These are phyloP conservation scores for Cryomyces minteri DNA, from an alignment of 495 filamentous ascomycete genomes.

Conservation along the genomic window DNA sequence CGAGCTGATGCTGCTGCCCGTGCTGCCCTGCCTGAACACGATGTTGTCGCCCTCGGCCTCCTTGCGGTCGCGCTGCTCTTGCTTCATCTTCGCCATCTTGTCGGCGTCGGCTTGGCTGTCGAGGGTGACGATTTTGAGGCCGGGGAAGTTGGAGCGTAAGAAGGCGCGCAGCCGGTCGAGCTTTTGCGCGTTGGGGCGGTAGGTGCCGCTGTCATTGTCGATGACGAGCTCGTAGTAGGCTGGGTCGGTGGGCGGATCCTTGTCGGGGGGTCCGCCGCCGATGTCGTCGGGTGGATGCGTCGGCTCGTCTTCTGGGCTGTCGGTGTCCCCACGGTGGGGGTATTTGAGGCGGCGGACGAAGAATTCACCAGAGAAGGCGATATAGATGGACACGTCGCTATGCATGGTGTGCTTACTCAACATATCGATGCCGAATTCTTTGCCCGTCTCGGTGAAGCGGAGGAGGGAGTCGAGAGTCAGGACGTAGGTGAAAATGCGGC, in stretches of 20 bases:
- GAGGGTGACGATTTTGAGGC: constrained; percentile 48
- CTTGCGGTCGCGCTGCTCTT: constrained; percentile 44
- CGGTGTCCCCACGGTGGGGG: constrained; percentile 6
- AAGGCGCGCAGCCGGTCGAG: constrained; percentile 53
- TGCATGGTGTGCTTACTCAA: constrained; percentile 93
- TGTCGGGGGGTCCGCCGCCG: constrained; percentile 17
- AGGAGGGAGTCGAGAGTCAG: constrained; percentile 71
- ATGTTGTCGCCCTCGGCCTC: constrained; percentile 40
- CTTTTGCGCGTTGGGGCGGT: constrained; percentile 60
- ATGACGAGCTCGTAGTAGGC: constrained; percentile 70
- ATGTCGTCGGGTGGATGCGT: constrained; percentile 24
- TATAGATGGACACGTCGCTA: constrained; percentile 72
- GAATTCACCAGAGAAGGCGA: constrained; percentile 86
- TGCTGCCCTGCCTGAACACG: constrained; percentile 44
- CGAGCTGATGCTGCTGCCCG: constrained; percentile 39
- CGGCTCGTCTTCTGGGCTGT: background rate
- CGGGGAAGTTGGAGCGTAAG: constrained; percentile 50
- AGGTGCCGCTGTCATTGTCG: constrained; percentile 90
- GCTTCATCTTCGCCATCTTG: constrained; percentile 39
- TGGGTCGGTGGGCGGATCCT: constrained; percentile 32
- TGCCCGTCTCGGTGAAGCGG: constrained; percentile 86
- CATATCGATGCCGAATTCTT: constrained; percentile 84
- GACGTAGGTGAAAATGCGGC: constrained; percentile 81
- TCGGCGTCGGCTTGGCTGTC: constrained; percentile 49
- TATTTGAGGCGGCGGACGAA: constrained; percentile 55